These are phyloP conservation scores for Colletotrichum lupini DNA, from an alignment of 2,329 filamentous ascomycete species.

Conservation along the genomic window DNA sequence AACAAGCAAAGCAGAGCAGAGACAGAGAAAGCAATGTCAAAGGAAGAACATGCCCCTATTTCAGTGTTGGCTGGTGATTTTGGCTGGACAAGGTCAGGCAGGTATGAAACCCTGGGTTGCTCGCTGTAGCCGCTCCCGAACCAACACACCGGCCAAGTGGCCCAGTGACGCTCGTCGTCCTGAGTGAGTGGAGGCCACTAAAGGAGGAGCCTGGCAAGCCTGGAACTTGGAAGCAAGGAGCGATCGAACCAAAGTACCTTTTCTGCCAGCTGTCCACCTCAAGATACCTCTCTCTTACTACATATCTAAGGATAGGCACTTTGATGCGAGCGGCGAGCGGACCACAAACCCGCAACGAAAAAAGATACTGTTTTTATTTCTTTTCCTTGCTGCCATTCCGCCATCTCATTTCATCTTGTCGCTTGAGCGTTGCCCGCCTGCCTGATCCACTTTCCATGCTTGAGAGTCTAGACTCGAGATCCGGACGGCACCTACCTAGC, in stretches of 20 bases:
- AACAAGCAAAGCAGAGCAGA: background rate
- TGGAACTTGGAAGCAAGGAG: background rate
- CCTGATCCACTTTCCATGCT: background rate
- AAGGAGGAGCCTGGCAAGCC: background rate
- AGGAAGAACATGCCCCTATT: background rate
- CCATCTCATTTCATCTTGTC: background rate
- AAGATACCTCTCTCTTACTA: background rate
- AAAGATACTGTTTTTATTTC: background rate
- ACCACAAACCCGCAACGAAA: background rate
- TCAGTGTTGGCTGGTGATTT: background rate
- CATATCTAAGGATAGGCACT: too few relatives aligned
- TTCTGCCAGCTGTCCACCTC: background rate
- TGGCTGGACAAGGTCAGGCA: background rate
- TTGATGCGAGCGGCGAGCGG: background rate
- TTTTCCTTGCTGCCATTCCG: background rate
- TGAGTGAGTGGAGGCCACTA: conserved; percentile 11
- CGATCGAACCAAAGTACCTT: background rate
- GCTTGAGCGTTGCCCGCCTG: background rate
- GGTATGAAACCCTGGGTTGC: background rate
- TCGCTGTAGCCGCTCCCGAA: background rate
- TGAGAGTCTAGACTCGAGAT: too few relatives aligned
- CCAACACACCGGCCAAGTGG: conserved; percentile 3
- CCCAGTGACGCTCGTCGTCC: conserved; percentile 10
- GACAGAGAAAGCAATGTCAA: background rate
- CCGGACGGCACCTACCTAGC: too few relatives aligned